Evolutionary conservation across 176 grass and related monocot species (phyloP), one percentile per base, ranked within the genome.

Genomic region (Rhynchospora tenuis): DNA sequence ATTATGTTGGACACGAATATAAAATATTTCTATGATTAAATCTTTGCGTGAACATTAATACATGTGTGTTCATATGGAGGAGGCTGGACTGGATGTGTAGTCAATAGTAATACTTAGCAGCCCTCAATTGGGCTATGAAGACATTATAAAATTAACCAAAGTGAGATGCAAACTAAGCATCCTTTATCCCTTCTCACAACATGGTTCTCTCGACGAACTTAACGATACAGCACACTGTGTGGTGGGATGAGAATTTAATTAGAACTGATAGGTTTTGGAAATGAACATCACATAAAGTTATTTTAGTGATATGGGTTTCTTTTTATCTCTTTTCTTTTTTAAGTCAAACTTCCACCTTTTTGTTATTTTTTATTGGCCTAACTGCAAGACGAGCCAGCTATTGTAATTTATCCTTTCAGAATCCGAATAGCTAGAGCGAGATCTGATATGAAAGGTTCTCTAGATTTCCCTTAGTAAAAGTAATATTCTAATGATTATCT

Each of bases 131-230:
- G 11, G 24, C 27, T 51, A 24, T 24, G 23, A 22, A 74, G 70
- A 14, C 11, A 24, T 27, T 74, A 50, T 50, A 26, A 74, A 51
- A 51, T 51, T 73, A 73, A 27, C 22, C 70, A 15, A 50, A 74
- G 45, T 74, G 70, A 27, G 12, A 50, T 74, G 45, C 70, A 20
- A 74, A 74, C 22, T 52, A 74, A 50, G 70, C 70, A 74, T 74
- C 70, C 19, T 46, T 51, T 51, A 51, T 74, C 70, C 22, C 5
- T 5, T 67, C 64, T 67, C 11, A 38, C 5, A 7, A 51, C 22
- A 50, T 74, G 45, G 11, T 27, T 16, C 2, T n/a, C 17, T 17
- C 17, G 64, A 67, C 14, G 14, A 58, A 68, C 68, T 48, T 11
- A 72, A 72, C 23, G 9, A 46, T 12, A 48, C 19, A 9, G 43